These are phyloP conservation scores for Thecaphora thlaspeos DNA, from an alignment of 1,284 basidiomycete genomes.

Conservation along the genomic window DNA sequence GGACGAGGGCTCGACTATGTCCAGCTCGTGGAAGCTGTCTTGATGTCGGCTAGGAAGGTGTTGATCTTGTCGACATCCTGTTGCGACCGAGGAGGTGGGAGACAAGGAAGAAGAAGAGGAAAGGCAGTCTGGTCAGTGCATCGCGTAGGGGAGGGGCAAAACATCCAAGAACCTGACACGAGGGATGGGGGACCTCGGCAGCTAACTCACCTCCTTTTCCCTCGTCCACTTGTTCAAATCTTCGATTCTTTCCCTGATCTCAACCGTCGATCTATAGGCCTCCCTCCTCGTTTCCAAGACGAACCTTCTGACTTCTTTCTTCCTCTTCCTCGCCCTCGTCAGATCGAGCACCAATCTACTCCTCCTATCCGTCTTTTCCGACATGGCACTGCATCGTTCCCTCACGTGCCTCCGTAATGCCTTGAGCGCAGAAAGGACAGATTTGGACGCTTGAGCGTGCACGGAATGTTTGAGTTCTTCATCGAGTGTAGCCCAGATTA, in stretches of 20 bases:
- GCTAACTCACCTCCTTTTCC: not conserved
- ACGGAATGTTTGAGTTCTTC: constrained; percentile 27
- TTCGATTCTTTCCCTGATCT: not conserved
- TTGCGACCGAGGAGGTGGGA: too few species aligned
- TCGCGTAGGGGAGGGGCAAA: too few species aligned
- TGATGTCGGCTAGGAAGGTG: too few species aligned
- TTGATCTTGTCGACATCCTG: too few species aligned
- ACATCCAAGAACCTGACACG: too few species aligned
- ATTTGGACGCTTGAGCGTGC: constrained; percentile 32
- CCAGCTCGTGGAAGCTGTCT: too few species aligned
- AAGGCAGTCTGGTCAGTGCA: too few species aligned
- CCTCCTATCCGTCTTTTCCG: constrained; percentile 20
- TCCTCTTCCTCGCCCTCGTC: not conserved
- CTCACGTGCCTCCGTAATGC: constrained; percentile 22
- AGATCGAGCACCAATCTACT: not conserved
- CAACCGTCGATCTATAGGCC: not conserved
- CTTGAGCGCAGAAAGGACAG: constrained; percentile 27
- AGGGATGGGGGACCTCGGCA: too few species aligned
- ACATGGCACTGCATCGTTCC: constrained; percentile 19
- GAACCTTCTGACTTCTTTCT: not conserved
- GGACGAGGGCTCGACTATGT: too few species aligned
- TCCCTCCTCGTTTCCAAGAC: not conserved
- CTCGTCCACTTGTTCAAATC: not conserved
- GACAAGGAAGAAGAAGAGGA: too few species aligned
- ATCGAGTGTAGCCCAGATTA: constrained; percentile 34